Conservation (phyloP, 192 early-diverging fungal species). For the Chytriomyces confervae region DNA sequence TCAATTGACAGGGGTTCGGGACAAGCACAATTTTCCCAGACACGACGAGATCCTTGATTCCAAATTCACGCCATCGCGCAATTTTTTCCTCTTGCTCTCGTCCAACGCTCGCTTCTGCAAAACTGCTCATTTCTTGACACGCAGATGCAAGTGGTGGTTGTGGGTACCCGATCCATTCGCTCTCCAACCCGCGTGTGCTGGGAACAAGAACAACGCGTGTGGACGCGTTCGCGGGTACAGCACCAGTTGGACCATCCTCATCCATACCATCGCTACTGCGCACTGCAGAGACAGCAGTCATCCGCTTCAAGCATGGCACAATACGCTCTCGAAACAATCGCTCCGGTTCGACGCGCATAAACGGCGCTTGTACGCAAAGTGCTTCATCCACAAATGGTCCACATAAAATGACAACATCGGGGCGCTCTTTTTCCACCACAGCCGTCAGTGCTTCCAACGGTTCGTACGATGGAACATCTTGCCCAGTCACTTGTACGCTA, state of each 20-base stretch:
- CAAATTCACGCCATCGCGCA: slow-evolving; percentile 27
- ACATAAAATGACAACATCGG: slow-evolving; percentile 80
- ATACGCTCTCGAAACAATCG: slow-evolving; percentile 66
- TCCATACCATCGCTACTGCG: too few species aligned
- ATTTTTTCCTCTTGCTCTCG: slow-evolving; percentile 31
- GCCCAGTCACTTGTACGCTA: slow-evolving; percentile 77
- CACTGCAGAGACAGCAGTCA: slow-evolving; percentile 36
- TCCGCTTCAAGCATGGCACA: slow-evolving; percentile 57
- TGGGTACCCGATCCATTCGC: slow-evolving; percentile 78
- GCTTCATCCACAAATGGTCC: slow-evolving; percentile 61
- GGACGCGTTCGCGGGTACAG: neutral
- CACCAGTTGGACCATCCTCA: too few species aligned
- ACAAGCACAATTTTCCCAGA: slow-evolving; percentile 46
- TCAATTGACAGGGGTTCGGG: slow-evolving; percentile 84
- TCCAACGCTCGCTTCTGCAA: slow-evolving; percentile 3
- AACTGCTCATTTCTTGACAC: too few species aligned
- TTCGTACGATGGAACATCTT: slow-evolving; percentile 60
- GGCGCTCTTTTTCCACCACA: slow-evolving; percentile 62
- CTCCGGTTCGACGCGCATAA: slow-evolving; percentile 12
- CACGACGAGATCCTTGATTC: slow-evolving; percentile 31
- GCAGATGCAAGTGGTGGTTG: slow-evolving; percentile 74
- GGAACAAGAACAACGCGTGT: slow-evolving; percentile 71
- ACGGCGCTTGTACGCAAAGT: slow-evolving; percentile 42
- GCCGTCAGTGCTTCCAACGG: slow-evolving; percentile 80
- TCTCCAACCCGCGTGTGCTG: slow-evolving; percentile 74